Evolutionary conservation across 1,284 basidiomycete genomes (phyloP), one percentile per base, ranked within the genome.

Genomic region (Hemileia vastatrix): DNA sequence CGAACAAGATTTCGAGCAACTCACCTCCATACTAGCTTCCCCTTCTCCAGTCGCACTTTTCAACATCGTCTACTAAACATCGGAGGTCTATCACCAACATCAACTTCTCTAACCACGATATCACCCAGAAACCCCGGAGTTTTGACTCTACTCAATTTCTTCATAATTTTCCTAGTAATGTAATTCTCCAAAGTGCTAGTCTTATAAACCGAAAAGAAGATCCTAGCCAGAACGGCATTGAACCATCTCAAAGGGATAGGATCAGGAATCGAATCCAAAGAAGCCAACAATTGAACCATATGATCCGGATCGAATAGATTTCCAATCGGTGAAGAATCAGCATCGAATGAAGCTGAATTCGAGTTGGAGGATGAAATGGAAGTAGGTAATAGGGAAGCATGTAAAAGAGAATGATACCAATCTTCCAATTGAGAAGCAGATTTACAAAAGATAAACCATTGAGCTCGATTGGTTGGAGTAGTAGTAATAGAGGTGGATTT

Each of bases 1-100:
- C 23, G 51, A 23, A 45, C 33, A 5, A 55, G n/a, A 21, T 33
- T n/a, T n/a, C n/a, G n/a, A n/a, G n/a, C n/a, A n/a, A n/a, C n/a
- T n/a, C n/a, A n/a, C n/a, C n/a, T n/a, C n/a, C 72, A 74, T 74
- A 64, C 68, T 71, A 2, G 72, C 69, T 33, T 72, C 70, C 48
- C 72, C 72, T 27, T 72, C 69, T 24, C 57, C 68, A 19, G 71
- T 72, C n/a, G 73, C 66, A 9, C 66, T 65, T 57, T 73, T 73
- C 53, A 74, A 68, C 70, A 74, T 72, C 3, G 72, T 27, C 72
- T 58, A 57, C 69, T 70, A 60, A 72, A 73, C 19, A 67, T 68
- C 2, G 72, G 72, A 8, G 72, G 66, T 6, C 64, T 66, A 8
- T 65, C 64, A 13, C 72, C 72, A 13, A 73, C 50, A 33, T 72